Evolutionary conservation across 257 asterid species (phyloP).

Genomic region (Jacaranda mimosifolia): DNA sequence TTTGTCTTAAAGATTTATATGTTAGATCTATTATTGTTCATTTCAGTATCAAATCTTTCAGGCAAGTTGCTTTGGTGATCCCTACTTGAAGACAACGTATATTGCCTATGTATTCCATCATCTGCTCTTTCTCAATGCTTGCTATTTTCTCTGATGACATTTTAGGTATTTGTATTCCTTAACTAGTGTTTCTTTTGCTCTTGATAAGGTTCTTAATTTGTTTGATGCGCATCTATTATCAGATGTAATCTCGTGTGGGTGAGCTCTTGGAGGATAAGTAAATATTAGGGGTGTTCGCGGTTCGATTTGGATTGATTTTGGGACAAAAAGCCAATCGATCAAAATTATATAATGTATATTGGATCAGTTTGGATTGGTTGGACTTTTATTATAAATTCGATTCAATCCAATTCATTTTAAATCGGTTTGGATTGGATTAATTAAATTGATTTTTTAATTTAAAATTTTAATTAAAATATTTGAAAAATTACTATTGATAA

Average conservation of each 20-base stretch:
- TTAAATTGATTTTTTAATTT: too few relatives aligned
- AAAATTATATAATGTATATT: too few relatives aligned
- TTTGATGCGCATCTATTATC: neutral
- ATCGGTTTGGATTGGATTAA: too few relatives aligned
- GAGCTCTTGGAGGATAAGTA: neutral
- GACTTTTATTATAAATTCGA: too few relatives aligned
- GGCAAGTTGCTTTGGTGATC: neutral
- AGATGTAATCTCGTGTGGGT: neutral
- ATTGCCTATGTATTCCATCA: neutral
- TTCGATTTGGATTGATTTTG: too few relatives aligned
- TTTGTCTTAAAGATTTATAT: slow-evolving; percentile 12
- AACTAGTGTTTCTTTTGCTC: neutral
- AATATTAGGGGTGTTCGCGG: too few relatives aligned
- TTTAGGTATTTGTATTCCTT: neutral
- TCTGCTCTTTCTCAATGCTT: neutral
- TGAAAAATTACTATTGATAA: too few relatives aligned
- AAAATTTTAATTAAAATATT: too few relatives aligned
- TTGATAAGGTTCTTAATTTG: neutral
- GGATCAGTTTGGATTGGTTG: too few relatives aligned
- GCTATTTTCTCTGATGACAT: neutral
- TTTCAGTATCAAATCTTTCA: neutral
- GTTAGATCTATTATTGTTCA: neutral
- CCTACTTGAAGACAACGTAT: neutral
- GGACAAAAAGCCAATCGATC: too few relatives aligned
- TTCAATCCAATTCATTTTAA: too few relatives aligned